These are phyloP conservation scores for Phlebiopsis flavidoalba DNA, from an alignment of 768 basidiomycete species.

Conservation along the genomic window DNA sequence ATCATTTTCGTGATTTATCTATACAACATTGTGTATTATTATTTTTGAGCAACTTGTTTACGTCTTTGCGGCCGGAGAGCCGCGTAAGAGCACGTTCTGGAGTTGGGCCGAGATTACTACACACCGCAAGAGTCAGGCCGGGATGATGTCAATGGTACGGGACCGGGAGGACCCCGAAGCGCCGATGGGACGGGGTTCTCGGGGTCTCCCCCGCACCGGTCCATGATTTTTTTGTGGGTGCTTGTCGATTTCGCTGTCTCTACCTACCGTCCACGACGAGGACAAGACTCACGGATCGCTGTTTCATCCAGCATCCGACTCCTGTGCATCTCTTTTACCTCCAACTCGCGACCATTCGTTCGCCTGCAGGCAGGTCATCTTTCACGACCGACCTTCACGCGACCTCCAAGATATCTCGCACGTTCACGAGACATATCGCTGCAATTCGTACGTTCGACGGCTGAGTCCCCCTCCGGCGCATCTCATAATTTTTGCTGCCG, in stretches of 20 bases:
- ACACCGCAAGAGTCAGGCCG: conserved; percentile 1
- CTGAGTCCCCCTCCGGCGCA: not conserved
- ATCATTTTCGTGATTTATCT: not conserved
- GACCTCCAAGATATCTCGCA: conserved; percentile 49
- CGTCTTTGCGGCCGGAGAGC: not conserved
- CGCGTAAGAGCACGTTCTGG: not conserved
- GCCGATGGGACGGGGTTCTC: not conserved
- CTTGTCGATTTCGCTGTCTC: conserved; percentile 1
- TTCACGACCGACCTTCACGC: conserved; percentile 76
- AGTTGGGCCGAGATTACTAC: not conserved
- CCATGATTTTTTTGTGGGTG: conserved; percentile 13
- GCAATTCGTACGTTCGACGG: conserved; percentile 25
- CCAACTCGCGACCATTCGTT: conserved; percentile 44
- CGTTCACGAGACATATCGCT: conserved; percentile 37
- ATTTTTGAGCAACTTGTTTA: not conserved
- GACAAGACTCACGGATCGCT: conserved; percentile 28
- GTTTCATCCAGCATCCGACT: conserved; percentile 26
- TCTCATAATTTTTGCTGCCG: conserved; percentile 9
- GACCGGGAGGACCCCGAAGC: conserved; percentile 3
- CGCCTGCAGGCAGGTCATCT: conserved; percentile 91
- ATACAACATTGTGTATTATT: not conserved
- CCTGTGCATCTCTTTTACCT: conserved; percentile 23
- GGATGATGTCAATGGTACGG: conserved; percentile 10
- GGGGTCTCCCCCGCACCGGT: conserved; percentile 5
- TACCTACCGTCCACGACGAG: conserved; percentile 24